Base-by-base conservation (phyloP, 2,329 filamentous ascomycete species). In the Chrysoporthe deuterocubensis region DNA sequence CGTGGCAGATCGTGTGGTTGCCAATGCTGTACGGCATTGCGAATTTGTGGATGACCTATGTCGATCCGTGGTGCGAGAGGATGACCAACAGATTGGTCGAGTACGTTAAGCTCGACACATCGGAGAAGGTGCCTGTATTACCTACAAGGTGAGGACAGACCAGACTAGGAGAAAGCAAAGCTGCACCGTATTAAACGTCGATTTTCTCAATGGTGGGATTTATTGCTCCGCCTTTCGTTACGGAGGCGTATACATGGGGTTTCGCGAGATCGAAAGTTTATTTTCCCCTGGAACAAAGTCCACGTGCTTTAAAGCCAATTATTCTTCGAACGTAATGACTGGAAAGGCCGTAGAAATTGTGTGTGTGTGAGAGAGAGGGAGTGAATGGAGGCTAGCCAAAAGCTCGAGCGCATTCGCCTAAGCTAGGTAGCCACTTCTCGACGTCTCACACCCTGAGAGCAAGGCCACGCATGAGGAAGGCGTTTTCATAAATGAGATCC, bases 61-160 rank as follows among this genome's bases (percentile, higher is more conserved):
- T 88, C 21, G 86, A 88, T 73, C 84, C 85, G 0, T 82, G 80
- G 73, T 86, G 81, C 69, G 81, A 79, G 14, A 75, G 74, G 37
- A 68, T 81, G n/a, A 83, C 83, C 1, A 79, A 83, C 72, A 78
- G 68, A 46, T 54, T 76, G n/a, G 76, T 75, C 8, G 62, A 66
- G 16, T 71, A 71, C 18, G 71, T 75, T 37, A 54, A 67, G 48
- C 58, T 67, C 57, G 71, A 71, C 4, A 62, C 65, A 13, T 50
- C 67, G 11, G 74, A 75, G 68, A 74, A 74, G 70, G 44, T 57
- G 1, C 13, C 66, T 18, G 8, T 64, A 1, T 34, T 70, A 46
- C 66, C 68, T 14, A 54, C 14, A n/a, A 64, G 40, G n/a, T 65
- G 34, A 60, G 11, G 3, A 11, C 8, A 11, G 43, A 37, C 32